A percentile compares a stretch with the other conserved stretches of the same genome.
These are phyloP conservation scores for Macadamia integrifolia DNA, from an alignment of 164 flowering plant species.

Conservation along the genomic window DNA sequence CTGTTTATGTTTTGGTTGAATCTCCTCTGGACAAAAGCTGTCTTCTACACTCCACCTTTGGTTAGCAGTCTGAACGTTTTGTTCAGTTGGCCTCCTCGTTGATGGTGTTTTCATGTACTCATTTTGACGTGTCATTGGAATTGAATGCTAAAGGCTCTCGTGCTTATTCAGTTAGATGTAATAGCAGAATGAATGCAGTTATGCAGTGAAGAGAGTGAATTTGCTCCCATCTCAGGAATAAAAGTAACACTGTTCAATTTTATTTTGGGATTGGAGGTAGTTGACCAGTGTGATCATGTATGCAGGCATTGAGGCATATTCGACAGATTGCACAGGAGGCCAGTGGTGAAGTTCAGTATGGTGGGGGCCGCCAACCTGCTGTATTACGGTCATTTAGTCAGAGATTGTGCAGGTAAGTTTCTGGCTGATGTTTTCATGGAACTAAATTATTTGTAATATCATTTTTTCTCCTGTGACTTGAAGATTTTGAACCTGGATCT, in stretches of 20 bases:
- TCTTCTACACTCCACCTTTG: too few species aligned
- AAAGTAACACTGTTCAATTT: background rate
- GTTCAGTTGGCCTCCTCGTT: too few species aligned
- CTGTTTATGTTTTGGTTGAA: background rate
- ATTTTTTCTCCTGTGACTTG: background rate
- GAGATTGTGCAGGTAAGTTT: conserved; percentile 58
- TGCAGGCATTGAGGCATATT: conserved; percentile 67
- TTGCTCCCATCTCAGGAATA: background rate
- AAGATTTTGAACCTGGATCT: background rate
- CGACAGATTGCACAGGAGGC: conserved; percentile 76
- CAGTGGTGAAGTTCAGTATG: conserved; percentile 54
- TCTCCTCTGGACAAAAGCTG: background rate
- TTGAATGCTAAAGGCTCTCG: too few species aligned
- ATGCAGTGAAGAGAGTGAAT: background rate
- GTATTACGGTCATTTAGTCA: conserved; percentile 70
- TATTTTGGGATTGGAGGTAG: background rate
- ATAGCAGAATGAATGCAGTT: background rate
- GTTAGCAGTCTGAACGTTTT: too few species aligned
- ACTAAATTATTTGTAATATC: background rate
- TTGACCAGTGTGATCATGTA: background rate
- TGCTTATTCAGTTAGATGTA: background rate
- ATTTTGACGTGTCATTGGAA: too few species aligned
- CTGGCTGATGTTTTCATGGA: background rate
- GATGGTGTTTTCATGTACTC: too few species aligned
- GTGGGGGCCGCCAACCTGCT: conserved; percentile 80